Evolutionary conservation across 2,329 filamentous ascomycete species (phyloP), one percentile per base, ranked within the genome.

Genomic region (Colletotrichum graminicola): DNA sequence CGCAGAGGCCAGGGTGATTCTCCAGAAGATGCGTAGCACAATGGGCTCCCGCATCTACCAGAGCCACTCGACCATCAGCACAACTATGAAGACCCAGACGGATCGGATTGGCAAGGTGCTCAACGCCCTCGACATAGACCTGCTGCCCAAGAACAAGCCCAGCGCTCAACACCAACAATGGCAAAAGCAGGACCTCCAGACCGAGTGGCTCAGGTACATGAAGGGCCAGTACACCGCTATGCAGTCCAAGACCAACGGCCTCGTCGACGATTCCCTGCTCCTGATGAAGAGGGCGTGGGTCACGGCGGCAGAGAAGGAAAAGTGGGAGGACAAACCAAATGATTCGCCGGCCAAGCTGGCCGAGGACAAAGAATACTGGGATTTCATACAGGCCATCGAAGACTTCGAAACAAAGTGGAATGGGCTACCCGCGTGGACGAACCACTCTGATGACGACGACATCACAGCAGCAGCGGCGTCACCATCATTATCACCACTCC

Each of bases 81-180:
- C 16, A 32, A 71, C 60, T 36, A 59, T 74, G 23, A 36, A 51
- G 34, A 26, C 55, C 29, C 71, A 73, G 55, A 66, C 43, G 63
- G 34, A 64, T 5, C 56, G 71, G 18, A 62, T 73, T 47, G 73
- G 67, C 47, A 56, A 43, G 51, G 45, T 73, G 41, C 71, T 73
- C 14, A 41, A 67, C 62, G 36, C 47, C 39, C 70, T 74, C 51
- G 71, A 74, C 60, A 52, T 49, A 5, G 59, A 47, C 29, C 21
- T 74, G 34, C 47, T 74, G 71, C 71, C 52, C 11, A 47, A 54
- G 6, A 70, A 74, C 49, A 45, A 47, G 49, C 72, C 39, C n/a
- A 16, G 23, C 21, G 16, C 5, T 39, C 16, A 32, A 21, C 34
- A 62, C 60, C 4, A 39, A 43, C 18, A 36, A 26, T 52, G 60